A percentile compares a stretch with the other conserved stretches of the same genome.
These are phyloP conservation scores for Cercospora berteroae DNA, from an alignment of 2,329 filamentous ascomycete genomes.

Conservation along the genomic window DNA sequence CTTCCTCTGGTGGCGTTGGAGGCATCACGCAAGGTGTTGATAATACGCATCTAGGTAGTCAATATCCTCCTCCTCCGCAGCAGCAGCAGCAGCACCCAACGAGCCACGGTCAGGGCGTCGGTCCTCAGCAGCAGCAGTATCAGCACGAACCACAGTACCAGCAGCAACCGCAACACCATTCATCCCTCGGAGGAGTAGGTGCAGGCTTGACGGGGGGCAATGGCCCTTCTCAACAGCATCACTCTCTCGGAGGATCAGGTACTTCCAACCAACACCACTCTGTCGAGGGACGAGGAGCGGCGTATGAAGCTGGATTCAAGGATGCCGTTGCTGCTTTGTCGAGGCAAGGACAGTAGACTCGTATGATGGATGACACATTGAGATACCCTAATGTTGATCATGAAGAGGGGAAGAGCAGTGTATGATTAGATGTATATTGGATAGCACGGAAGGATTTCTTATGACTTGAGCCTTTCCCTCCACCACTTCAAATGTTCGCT, in stretches of 20 bases:
- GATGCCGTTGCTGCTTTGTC: conserved; percentile 12
- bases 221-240: background rate
- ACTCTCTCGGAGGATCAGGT: background rate
- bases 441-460: background rate
- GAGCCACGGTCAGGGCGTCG: background rate
- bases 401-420: background rate
- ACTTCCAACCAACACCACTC: background rate
- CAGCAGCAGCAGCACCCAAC: background rate
- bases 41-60: conserved; percentile 6
- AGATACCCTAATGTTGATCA: background rate
- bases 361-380: background rate
- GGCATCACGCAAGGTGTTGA: conserved; percentile 13
- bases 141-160: background rate
- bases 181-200: background rate
- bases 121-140: background rate
- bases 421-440: background rate
- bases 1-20: conserved; percentile 2
- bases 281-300: conserved; percentile 9
- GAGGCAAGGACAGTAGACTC: background rate
- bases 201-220: background rate
- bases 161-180: background rate
- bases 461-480: background rate
- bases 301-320: conserved; percentile 14
- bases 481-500: background rate
- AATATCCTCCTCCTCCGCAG: background rate